Percentiles rank a stretch among this genome's conserved stretches.
phyloP scores from a whole-genome alignment of 176 grass and related monocot genomes.

The Carex kokanica region DNA sequence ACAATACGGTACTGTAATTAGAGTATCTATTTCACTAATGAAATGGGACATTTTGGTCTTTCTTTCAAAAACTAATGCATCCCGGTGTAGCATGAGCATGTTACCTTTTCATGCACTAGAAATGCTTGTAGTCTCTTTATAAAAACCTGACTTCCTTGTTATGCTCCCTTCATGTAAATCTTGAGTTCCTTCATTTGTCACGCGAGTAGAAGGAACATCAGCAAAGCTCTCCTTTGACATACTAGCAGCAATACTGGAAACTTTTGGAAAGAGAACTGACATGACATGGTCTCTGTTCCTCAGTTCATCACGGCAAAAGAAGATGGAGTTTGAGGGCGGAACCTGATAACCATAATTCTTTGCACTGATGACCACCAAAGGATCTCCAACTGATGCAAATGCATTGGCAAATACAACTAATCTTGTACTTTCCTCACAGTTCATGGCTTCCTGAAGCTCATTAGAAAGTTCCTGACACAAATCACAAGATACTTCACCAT shows the following conservation, averaged over 20 bases:
- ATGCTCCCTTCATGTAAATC: no score
- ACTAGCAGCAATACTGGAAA: not conserved
- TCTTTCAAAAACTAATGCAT: no score
- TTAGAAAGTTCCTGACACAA: constrained; percentile 30
- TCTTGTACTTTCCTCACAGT: not conserved
- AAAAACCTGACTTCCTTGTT: not conserved
- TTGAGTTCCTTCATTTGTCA: no score
- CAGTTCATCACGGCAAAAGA: constrained; percentile 30
- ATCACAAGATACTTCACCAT: constrained; percentile 9
- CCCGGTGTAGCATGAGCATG: no score
- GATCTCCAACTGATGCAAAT: constrained; percentile 38
- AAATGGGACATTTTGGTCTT: no score
- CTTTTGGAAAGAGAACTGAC: constrained; percentile 33
- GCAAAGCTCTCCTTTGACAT: no score
- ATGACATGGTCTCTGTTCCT: constrained; percentile 28
- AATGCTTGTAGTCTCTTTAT: not conserved
- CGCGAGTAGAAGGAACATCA: no score
- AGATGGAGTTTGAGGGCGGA: constrained; percentile 20
- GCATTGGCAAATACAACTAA: constrained; percentile 44
- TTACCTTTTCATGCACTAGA: not conserved
- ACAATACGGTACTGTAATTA: no score
- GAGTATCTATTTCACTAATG: no score
- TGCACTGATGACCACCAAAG: constrained; percentile 45
- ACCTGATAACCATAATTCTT: not conserved
- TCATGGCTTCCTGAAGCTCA: no score